These are phyloP conservation scores for Ampelocalamus luodianensis DNA, from an alignment of 176 grass and related monocot species.

Conservation along the genomic window DNA sequence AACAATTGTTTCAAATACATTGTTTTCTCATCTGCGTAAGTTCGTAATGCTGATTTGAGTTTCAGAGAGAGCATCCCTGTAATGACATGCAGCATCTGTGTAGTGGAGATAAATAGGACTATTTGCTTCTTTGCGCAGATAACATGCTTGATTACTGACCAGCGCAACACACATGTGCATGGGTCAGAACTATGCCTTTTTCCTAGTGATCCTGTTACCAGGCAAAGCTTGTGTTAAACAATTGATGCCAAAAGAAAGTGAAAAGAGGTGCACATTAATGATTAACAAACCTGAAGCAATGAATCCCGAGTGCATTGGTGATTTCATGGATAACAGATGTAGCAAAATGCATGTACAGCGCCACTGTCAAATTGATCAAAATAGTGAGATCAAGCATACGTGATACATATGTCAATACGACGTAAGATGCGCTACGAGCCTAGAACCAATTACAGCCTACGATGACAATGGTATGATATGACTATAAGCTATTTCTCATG, in stretches of 20 bases:
- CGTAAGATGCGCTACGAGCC: not conserved
- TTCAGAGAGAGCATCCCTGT: slow-evolving; percentile 15
- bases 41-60: slow-evolving; percentile 20
- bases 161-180: not conserved
- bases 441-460: not conserved
- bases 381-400: not conserved
- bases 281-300: slow-evolving; percentile 83
- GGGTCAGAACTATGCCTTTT: slow-evolving; percentile 67
- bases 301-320: slow-evolving; percentile 88
- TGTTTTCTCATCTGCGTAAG: slow-evolving; percentile 28
- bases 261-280: not conserved
- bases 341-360: slow-evolving; percentile 91
- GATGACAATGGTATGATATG: slow-evolving; percentile 6
- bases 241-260: not conserved
- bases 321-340: slow-evolving; percentile 99
- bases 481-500: not conserved
- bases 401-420: not conserved
- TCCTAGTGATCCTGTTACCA: slow-evolving; percentile 83
- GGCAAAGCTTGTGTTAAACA: slow-evolving; percentile 33
- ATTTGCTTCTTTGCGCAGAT: slow-evolving; percentile 26
- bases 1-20: slow-evolving; percentile 25
- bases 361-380: slow-evolving; percentile 60
- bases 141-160: slow-evolving; percentile 3
- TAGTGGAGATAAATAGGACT: slow-evolving; percentile 10
- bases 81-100: not conserved